Percentiles rank a stretch among this genome's conserved stretches.
phyloP scores from a whole-genome alignment of 306 rosid species.

The Astragalus glycyphyllos region DNA sequence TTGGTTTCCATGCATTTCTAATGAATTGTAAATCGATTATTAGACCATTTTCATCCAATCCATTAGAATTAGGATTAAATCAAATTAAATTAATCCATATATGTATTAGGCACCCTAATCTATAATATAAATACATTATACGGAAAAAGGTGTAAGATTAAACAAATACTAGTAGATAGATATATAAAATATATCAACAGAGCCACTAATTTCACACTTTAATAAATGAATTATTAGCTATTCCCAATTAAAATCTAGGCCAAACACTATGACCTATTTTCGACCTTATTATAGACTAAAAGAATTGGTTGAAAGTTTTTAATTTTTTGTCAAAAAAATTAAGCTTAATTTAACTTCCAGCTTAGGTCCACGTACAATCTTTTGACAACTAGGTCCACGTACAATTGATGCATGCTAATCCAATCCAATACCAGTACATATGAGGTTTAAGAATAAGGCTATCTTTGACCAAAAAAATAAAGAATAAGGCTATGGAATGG shows the following conservation, averaged over 20 bases:
- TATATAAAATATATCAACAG: too few relatives aligned
- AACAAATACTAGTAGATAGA: too few relatives aligned
- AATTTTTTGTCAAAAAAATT: conserved; percentile 47
- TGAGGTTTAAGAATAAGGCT: conserved; percentile 25
- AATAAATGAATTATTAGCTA: not conserved
- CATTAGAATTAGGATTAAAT: too few relatives aligned
- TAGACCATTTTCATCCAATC: too few relatives aligned
- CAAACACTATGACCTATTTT: conserved; percentile 38
- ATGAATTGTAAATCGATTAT: too few relatives aligned
- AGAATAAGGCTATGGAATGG: conserved; percentile 45
- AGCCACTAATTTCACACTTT: too few relatives aligned
- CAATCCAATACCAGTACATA: conserved; percentile 13
- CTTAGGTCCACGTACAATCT: conserved; percentile 10
- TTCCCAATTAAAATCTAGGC: conserved; percentile 37
- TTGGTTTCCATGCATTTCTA: too few relatives aligned
- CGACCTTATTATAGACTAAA: conserved; percentile 21
- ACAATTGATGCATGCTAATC: conserved; percentile 44
- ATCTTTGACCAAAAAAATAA: conserved; percentile 30
- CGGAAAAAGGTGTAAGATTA: too few relatives aligned
- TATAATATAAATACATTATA: too few relatives aligned
- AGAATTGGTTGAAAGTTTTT: conserved; percentile 36
- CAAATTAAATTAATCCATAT: too few relatives aligned
- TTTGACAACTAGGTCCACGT: too few relatives aligned
- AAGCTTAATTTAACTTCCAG: conserved; percentile 34
- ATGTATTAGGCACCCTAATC: too few relatives aligned